phyloP scores from a whole-genome alignment of 257 asterid genomes.

The Primulina tabacum region DNA sequence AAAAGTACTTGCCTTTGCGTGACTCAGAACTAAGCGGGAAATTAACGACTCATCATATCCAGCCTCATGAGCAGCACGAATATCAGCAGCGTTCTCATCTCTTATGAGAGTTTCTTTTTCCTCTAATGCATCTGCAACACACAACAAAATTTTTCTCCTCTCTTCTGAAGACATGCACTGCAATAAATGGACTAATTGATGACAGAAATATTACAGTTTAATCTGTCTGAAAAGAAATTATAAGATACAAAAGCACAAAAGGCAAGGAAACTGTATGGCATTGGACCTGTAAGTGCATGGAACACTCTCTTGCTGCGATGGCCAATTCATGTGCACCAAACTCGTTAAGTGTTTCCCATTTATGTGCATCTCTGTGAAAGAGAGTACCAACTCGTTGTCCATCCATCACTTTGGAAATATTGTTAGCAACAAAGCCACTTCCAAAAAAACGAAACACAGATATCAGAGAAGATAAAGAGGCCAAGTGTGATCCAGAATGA shows the following conservation, averaged over 20 bases:
- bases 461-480: not conserved
- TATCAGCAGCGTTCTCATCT: slow-evolving; percentile 66
- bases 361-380: slow-evolving; percentile 66
- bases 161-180: slow-evolving; percentile 66
- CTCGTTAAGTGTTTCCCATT: slow-evolving; percentile 51
- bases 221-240: not conserved
- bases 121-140: slow-evolving; percentile 66
- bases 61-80: slow-evolving; percentile 55
- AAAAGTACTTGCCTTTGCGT: slow-evolving; percentile 47
- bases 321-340: slow-evolving; percentile 62
- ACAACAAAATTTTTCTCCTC: slow-evolving; percentile 59
- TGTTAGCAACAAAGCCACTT: slow-evolving; percentile 63
- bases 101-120: slow-evolving; percentile 40
- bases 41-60: slow-evolving; percentile 66
- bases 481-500: not conserved
- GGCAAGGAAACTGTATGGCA: not conserved
- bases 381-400: slow-evolving; percentile 73
- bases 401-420: slow-evolving; percentile 56
- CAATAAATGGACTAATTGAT: slow-evolving; percentile 14
- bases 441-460: slow-evolving; percentile 25
- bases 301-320: slow-evolving; percentile 72
- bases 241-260: not conserved
- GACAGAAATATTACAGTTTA: slow-evolving; percentile 2
- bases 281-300: slow-evolving; percentile 61
- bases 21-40: slow-evolving; percentile 61